Evolutionary conservation across 2,329 filamentous ascomycete species (phyloP), one percentile per base, ranked within the genome.

Genomic region (Cladosporium sp.): DNA sequence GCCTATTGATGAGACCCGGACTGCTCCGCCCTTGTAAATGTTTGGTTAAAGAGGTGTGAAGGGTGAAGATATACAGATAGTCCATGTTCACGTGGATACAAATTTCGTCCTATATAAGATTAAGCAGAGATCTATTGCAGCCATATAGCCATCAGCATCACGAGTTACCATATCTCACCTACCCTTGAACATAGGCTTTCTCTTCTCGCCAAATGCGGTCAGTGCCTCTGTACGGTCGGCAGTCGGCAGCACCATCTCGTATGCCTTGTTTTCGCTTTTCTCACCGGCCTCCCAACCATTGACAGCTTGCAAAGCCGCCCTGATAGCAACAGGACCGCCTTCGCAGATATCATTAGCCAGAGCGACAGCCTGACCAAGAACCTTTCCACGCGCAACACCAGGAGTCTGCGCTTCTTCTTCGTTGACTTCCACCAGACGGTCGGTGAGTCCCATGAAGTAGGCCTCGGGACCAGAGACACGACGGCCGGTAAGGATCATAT

Each of bases 181-280:
- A 12, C 86, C 86, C 65, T 79, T 85, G 69, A 88, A 90, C n/a
- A 78, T 78, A 15, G 87, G 86, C 74, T 82, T 86, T 67, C 87
- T 82, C 81, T 89, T 90, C 78, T 90, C 87, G 55, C 78, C 81
- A 77, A 99, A 99, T 0, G 94, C 94, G 73, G 77, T 83, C 63
- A 99, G 78, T 37, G 94, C 94, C 80, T 97, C 94, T 67, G 91
- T 80, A 60, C 92, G 82, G 78, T 99, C 94, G 71, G 92, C 87
- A 0, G 91, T 96, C 62, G 81, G 83, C 15, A 97, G 82, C 3
- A 97, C 90, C 25, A 87, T 80, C 69, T 91, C 84, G 73, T 97
- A 97, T 76, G 92, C 92, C 66, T 84, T 81, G 73, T 92, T 93
- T 78, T 97, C 94, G n/a, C 87, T 83, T 69, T 84, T 84, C 76